Evolutionary conservation across 805 yeast species (phyloP), one percentile per base, ranked within the genome.

Genomic region (Yamadazyma paraphyllophila): DNA sequence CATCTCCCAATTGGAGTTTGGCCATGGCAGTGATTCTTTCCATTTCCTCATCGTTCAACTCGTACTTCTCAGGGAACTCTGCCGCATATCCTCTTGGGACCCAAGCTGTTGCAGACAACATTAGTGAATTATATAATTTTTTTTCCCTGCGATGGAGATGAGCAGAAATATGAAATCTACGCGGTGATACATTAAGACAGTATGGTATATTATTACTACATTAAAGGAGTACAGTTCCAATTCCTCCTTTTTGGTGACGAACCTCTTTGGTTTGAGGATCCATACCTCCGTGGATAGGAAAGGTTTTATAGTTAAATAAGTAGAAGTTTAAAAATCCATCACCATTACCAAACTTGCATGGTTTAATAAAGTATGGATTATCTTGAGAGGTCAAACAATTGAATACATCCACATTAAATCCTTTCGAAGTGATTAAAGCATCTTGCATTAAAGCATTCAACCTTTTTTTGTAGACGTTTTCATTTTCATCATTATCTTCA

Each of bases 51-150:
- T 94, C 98, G 55, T 90, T 83, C 44, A 92, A 70, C 54, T 88
- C 96, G 58, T 89, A 90, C 60, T 85, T 80, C 58, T 82, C 88
- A 5, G 99, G 98, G 61, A 84, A 88, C 65, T 91, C 97, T 32
- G 95, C 80, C 25, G 99, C 95, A 65, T 77, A 86, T 4, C 99
- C 99, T 59, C 96, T 81, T 41, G 98, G 97, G 17, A 92, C 96
- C 98, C 99, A 94, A 42, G 83, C 73, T 40, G 94, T 83, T 24
- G 97, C 85, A 33, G 99, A 89, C 52, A 92, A 85, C 96, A 91
- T 90, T 38, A 8, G 54, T 25, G 27, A 31, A 96, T 87, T 51
- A 89, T 83, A 94, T 32, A 13, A 32, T 13, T 43, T 14, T 52
- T 48, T 41, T 40, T 40, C 14, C 16, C 32, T 31, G 31, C 35